These are phyloP conservation scores for Crithidia sp. DNA, from an alignment of 208 protist species.

Conservation along the genomic window DNA sequence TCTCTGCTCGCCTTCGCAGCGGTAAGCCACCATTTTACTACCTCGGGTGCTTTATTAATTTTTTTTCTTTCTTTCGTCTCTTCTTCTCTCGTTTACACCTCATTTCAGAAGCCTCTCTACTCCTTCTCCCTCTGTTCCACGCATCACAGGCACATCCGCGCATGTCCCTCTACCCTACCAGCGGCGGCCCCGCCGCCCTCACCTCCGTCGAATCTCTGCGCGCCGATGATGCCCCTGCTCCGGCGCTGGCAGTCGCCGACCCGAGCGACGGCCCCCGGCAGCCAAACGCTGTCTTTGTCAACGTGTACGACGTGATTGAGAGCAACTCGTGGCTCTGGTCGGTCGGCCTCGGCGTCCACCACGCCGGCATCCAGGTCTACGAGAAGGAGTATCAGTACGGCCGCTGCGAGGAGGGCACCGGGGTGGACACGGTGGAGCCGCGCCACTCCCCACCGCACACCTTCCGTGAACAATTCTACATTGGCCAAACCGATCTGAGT, in stretches of 20 bases:
- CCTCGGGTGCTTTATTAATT: not conserved
- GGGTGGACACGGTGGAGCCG: conserved; percentile 49
- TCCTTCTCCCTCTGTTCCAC: not conserved
- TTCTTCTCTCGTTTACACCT: conserved; percentile 2
- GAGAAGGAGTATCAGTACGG: conserved; percentile 71
- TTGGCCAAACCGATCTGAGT: conserved; percentile 62
- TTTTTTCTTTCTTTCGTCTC: not conserved
- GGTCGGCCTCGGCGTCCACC: conserved; percentile 68
- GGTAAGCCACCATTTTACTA: not conserved
- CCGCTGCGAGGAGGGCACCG: conserved; percentile 42
- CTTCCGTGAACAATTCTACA: conserved; percentile 74
- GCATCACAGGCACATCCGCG: not conserved
- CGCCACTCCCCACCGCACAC: conserved; percentile 57
- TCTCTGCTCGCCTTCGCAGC: not conserved
- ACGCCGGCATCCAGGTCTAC: conserved; percentile 79
- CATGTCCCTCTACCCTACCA: conserved; percentile 7
- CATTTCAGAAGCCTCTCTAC: not conserved
- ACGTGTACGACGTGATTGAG: conserved; percentile 72
- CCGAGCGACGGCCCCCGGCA: conserved; percentile 15
- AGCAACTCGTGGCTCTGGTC: conserved; percentile 52
- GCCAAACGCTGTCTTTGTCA: conserved; percentile 66
- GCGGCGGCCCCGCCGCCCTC: not conserved
- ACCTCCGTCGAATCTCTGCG: conserved; percentile 4
- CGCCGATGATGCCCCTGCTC: not conserved
- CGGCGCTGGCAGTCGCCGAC: not conserved